Conservation (phyloP, 1,284 basidiomycete genomes). For the Marasmius fiardii region DNA sequence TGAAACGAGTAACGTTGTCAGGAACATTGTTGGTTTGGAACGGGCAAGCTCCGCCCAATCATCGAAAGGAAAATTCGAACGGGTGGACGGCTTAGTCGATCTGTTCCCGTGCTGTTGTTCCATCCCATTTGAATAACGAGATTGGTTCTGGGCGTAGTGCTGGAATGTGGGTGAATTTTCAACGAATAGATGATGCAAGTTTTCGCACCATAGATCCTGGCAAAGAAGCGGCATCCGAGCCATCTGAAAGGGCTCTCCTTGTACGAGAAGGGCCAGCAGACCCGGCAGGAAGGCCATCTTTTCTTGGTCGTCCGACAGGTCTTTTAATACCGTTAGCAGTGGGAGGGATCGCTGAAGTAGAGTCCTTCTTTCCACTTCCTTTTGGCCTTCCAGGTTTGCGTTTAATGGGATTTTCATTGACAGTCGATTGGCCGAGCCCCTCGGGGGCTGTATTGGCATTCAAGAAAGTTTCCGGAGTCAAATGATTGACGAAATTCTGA, state of each 20-base stretch:
- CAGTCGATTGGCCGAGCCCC: not conserved
- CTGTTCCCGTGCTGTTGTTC: not conserved
- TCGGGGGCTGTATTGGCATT: not conserved
- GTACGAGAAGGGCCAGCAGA: slow-evolving; percentile 26
- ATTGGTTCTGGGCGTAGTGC: not conserved
- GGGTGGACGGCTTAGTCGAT: not conserved
- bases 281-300: slow-evolving; percentile 44
- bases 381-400: slow-evolving; percentile 48
- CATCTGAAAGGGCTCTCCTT: not conserved
- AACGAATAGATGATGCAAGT: not conserved
- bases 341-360: slow-evolving; percentile 22
- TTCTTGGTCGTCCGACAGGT: slow-evolving; percentile 42
- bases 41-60: slow-evolving; percentile 60
- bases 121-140: not conserved
- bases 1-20: slow-evolving; percentile 50
- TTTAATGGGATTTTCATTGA: slow-evolving; percentile 27
- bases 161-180: not conserved
- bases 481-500: not conserved
- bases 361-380: slow-evolving; percentile 41
- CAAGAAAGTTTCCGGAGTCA: slow-evolving; percentile 1
- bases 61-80: slow-evolving; percentile 37
- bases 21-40: slow-evolving; percentile 50
- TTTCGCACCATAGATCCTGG: not conserved
- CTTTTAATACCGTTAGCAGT: slow-evolving; percentile 30
- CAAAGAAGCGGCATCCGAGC: not conserved